Evolutionary conservation across 345 rosid genomes (phyloP).

Genomic region (Bretschneidera sinensis): DNA sequence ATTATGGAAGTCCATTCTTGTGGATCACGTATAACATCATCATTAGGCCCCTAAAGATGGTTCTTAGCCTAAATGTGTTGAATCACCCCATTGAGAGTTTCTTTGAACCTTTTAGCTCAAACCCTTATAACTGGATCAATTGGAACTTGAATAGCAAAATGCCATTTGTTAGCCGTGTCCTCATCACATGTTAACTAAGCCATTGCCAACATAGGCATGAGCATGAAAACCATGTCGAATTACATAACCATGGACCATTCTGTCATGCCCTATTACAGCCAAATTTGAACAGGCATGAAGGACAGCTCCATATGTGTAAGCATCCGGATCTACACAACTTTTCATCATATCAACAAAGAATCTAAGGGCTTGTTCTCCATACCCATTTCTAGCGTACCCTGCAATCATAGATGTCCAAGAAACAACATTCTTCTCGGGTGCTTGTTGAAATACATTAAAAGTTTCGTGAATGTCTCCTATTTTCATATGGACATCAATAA

Average conservation of each 20-base stretch:
- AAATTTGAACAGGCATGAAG: slow-evolving; percentile 74
- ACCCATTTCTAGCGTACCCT: slow-evolving; percentile 55
- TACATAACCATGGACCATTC: slow-evolving; percentile 65
- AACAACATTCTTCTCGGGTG: slow-evolving; percentile 55
- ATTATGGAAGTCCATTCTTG: no score
- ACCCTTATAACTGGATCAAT: no score
- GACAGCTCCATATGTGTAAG: slow-evolving; percentile 52
- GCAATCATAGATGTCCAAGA: slow-evolving; percentile 82
- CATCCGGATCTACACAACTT: slow-evolving; percentile 35
- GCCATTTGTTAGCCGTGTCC: no score
- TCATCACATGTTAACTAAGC: slow-evolving; percentile 63
- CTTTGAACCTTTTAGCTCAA: no score
- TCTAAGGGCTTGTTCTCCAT: slow-evolving; percentile 51
- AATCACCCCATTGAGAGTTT: no score
- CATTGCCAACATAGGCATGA: slow-evolving; percentile 58
- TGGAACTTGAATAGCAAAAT: no score
- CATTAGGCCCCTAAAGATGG: no score
- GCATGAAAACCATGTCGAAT: slow-evolving; percentile 47
- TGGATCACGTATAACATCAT: no score
- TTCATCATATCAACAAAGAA: slow-evolving; percentile 50
- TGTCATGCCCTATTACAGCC: slow-evolving; percentile 51
- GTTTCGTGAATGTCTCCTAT: slow-evolving; percentile 51
- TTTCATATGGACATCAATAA: slow-evolving; percentile 68
- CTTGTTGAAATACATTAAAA: slow-evolving; percentile 30
- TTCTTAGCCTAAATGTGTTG: no score